Evolutionary conservation across 345 rosid genomes (phyloP), one percentile per base, ranked within the genome.

Genomic region (Jatropha curcas): DNA sequence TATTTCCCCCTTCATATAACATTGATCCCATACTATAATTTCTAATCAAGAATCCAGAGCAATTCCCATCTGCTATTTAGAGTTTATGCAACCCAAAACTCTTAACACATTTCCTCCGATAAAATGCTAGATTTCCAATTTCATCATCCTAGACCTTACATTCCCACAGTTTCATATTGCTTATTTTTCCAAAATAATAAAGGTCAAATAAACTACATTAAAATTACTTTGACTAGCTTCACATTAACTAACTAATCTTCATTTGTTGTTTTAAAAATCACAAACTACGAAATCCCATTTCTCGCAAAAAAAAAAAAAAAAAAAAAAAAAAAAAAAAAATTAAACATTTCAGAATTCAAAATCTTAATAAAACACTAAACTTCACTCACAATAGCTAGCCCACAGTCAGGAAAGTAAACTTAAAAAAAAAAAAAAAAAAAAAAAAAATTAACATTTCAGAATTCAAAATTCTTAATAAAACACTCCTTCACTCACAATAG

Each of bases 401-500:
- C 8, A 41, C 8, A 41, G 45, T 41, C 45, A 41, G 45, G 45
- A 41, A 8, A 41, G 45, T 41, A 41, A 41, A n/a, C n/a, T n/a
- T n/a, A n/a, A n/a, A n/a, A n/a, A n/a, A n/a, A n/a, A n/a, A n/a
- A n/a, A n/a, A n/a, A n/a, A n/a, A n/a, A n/a, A n/a, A n/a, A n/a
- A 52, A 68, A 25, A 22, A 68, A 68, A 52, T 43, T n/a, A 11
- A 22, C 24, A 67, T 50, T 67, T 68, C 60, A 60, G 20, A 60
- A 16, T 33, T 34, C 20, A 19, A 37, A 60, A 17, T 30, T n/a
- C n/a, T n/a, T n/a, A n/a, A n/a, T n/a, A n/a, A 10, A 11, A 55
- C 7, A 22, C 24, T 20, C 4, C 1, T 9, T 55, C 59, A 20
- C 30, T 17, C 6, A 51, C 5, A 1, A 51, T 9, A 6, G n/a